These are phyloP conservation scores for Gossypium rotundifolium DNA, from an alignment of 345 rosid genomes.

Conservation along the genomic window DNA sequence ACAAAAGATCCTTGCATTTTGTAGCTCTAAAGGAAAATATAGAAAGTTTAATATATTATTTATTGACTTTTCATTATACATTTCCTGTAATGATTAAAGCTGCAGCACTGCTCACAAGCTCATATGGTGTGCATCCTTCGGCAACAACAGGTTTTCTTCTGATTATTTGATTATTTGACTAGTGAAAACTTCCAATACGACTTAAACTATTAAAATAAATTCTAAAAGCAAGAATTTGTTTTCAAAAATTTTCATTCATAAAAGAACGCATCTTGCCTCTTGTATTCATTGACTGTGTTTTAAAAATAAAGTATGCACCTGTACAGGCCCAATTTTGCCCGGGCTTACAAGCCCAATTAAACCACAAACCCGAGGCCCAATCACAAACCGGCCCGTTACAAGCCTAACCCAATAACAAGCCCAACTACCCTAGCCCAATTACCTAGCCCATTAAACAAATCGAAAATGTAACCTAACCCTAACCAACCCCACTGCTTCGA, in stretches of 20 bases:
- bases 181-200: not conserved
- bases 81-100: not conserved
- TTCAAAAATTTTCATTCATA: not conserved
- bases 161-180: not conserved
- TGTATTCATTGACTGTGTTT: not conserved
- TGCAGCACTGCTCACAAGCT: not conserved
- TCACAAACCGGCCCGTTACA: no score
- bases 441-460: no score
- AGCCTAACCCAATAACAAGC: no score
- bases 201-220: not conserved
- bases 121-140: not conserved
- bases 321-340: no score
- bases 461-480: no score
- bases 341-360: no score
- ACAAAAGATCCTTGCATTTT: not conserved
- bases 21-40: not conserved
- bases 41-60: not conserved
- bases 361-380: no score
- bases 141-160: not conserved
- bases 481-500: no score
- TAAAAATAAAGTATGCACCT: no score
- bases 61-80: not conserved
- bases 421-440: no score
- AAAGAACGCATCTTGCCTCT: not conserved
- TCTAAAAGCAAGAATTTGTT: not conserved